Base-by-base conservation (phyloP, 2,329 filamentous ascomycete genomes). In the Hypomyces perniciosus region DNA sequence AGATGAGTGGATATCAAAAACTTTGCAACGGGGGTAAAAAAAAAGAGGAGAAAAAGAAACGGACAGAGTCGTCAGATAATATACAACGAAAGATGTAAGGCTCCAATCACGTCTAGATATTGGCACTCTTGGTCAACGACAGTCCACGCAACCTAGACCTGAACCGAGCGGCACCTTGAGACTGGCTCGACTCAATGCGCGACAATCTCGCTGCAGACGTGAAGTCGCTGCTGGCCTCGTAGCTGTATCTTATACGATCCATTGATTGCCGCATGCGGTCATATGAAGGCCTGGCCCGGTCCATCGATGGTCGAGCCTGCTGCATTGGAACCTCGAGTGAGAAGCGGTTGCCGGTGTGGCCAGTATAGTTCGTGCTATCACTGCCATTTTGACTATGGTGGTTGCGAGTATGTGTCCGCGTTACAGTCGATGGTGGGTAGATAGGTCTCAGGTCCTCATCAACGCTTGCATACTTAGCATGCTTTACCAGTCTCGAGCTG, bases 401-500 rank as follows among this genome's bases (percentile, higher is more conserved):
- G 56, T 83, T 92, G 65, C 93, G 86, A 26, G 68, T 68, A 31
- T 87, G 92, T 41, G 82, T 83, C 42, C 82, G 79, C 12, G 89
- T 92, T 44, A 89, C 86, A 61, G 92, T 84, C 48, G 91, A 95
- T 10, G 92, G 90, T 45, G 92, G 89, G 69, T 97, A 97, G 62
- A 97, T 95, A 31, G 91, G 91, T 58, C 90, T 83, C 67, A 88
- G 80, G 64, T 96, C 92, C 69, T 97, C 91, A 63, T 93, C 86
- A 53, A 90, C 78, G 59, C 81, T 85, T 50, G 77, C 77, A 62
- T 82, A 79, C 52, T 79, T 73, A 54, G 70, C 70, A 66, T 80
- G 83, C 68, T 77, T 79, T 61, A 72, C 68, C 64, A 80, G 76
- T 58, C 78, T 76, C 26, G 75, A 73, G 59, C 77, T 75, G 64